phyloP scores from a whole-genome alignment of 192 early-diverging fungal genomes.

The Podila verticillata region DNA sequence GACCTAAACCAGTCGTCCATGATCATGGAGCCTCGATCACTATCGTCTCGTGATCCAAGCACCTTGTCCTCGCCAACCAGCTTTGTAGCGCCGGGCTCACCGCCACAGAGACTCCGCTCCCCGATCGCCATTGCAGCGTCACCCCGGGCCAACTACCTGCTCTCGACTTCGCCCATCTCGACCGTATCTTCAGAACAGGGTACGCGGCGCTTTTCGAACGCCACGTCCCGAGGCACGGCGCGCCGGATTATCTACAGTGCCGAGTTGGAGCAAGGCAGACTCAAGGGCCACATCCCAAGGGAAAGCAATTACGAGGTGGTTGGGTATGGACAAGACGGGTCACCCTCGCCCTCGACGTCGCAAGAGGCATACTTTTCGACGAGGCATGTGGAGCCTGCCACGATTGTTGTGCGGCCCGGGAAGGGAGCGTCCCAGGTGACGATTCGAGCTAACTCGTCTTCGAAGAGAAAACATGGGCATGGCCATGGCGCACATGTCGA shows the following conservation, averaged over 20 bases:
- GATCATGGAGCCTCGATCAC: no score
- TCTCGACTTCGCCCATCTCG: neutral
- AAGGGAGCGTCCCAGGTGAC: neutral
- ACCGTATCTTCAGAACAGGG: neutral
- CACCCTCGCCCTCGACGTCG: neutral
- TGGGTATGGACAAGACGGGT: neutral
- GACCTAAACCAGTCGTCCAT: no score
- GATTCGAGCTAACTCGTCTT: neutral
- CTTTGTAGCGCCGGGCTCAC: neutral
- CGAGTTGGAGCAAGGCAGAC: neutral
- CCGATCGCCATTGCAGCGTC: neutral
- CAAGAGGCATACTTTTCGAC: neutral
- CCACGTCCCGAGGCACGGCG: conserved; percentile 4
- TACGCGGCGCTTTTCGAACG: conserved; percentile 8
- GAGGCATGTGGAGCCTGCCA: neutral
- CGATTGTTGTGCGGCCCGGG: neutral
- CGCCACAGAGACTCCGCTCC: neutral
- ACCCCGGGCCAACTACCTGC: neutral
- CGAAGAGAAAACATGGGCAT: neutral
- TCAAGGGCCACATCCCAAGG: neutral
- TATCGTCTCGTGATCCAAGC: no score
- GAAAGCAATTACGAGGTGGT: conserved; percentile 12
- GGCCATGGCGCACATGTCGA: no score
- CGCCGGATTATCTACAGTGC: conserved; percentile 21
- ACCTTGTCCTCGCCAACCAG: no score